Percentiles rank a stretch among this genome's conserved stretches.
Evolutionary conservation across 495 filamentous ascomycete genomes (phyloP).

Genomic region (Penicillium malachiteum): DNA sequence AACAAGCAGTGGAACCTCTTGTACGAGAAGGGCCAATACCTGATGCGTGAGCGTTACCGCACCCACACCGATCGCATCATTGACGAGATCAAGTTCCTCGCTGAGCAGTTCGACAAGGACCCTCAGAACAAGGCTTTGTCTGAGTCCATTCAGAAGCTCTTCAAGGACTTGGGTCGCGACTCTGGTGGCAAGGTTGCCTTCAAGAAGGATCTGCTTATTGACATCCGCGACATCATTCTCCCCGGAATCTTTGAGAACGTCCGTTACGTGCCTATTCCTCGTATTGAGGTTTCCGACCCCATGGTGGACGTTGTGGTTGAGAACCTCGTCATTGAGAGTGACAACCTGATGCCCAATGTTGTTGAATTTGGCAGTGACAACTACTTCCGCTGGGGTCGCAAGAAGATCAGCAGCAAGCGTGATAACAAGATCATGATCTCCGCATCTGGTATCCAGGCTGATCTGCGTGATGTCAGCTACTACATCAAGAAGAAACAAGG

Average conservation of each 20-base stretch:
- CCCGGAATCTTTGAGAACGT: slow-evolving; percentile 82
- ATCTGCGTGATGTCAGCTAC: slow-evolving; percentile 76
- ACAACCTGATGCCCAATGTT: slow-evolving; percentile 96
- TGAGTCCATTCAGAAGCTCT: slow-evolving; percentile 75
- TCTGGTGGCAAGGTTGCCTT: slow-evolving; percentile 81
- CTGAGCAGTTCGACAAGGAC: slow-evolving; percentile 84
- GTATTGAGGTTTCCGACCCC: slow-evolving; percentile 88
- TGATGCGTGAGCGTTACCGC: slow-evolving; percentile 86
- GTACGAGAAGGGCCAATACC: slow-evolving; percentile 82
- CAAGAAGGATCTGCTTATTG: slow-evolving; percentile 89
- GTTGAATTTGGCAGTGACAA: slow-evolving; percentile 90
- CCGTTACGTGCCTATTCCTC: slow-evolving; percentile 88
- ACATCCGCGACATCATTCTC: slow-evolving; percentile 82
- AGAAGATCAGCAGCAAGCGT: slow-evolving; percentile 73
- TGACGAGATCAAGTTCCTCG: slow-evolving; percentile 88
- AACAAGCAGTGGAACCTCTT: slow-evolving; percentile 80
- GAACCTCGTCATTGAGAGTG: slow-evolving; percentile 91
- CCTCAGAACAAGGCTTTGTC: slow-evolving; percentile 79
- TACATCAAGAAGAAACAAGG: slow-evolving; percentile 95
- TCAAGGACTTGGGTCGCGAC: slow-evolving; percentile 82
- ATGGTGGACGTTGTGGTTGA: slow-evolving; percentile 86
- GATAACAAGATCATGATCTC: slow-evolving; percentile 78
- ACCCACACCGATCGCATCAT: slow-evolving; percentile 82
- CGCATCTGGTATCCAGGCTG: slow-evolving; percentile 77
- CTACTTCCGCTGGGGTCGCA: slow-evolving; percentile 93